Evolutionary conservation across 2,329 filamentous ascomycete genomes (phyloP).

Genomic region (Beauveria pseudobassiana): DNA sequence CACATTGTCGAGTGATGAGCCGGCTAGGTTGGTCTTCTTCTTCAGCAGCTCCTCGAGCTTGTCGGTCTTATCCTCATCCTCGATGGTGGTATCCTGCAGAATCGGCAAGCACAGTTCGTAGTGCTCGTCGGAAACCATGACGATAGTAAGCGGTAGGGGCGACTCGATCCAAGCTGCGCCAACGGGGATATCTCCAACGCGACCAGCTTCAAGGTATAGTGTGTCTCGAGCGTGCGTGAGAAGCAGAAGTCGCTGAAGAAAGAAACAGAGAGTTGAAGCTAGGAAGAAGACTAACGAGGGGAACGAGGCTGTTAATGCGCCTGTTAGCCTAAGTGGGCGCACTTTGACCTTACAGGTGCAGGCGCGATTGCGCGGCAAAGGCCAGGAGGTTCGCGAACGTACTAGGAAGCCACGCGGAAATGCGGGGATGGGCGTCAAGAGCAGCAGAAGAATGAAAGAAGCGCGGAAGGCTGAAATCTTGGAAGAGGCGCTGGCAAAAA

Average conservation of each 20-base stretch:
- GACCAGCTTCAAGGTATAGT: background rate
- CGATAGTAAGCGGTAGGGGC: constrained; percentile 17
- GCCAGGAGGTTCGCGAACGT: background rate
- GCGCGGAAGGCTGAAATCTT: background rate
- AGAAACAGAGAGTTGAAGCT: background rate
- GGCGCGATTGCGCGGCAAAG: constrained; percentile 6
- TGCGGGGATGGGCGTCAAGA: background rate
- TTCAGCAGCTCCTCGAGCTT: constrained; percentile 79
- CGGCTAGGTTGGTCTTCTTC: constrained; percentile 67
- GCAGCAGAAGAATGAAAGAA: background rate
- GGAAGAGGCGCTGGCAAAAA: constrained; percentile 1
- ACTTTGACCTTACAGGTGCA: background rate
- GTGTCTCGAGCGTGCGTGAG: background rate
- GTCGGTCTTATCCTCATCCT: constrained; percentile 95
- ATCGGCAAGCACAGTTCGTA: constrained; percentile 88
- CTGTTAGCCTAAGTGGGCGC: background rate
- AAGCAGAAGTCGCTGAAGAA: background rate
- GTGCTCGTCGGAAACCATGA: constrained; percentile 86
- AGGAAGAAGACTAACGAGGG: background rate
- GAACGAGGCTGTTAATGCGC: background rate
- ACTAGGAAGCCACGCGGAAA: background rate
- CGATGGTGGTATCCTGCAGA: constrained; percentile 71
- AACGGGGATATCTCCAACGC: background rate
- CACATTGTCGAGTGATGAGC: constrained; percentile 76
- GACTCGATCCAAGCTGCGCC: background rate